Base-by-base conservation (phyloP, 345 rosid genomes). In the Erodium maritimum region DNA sequence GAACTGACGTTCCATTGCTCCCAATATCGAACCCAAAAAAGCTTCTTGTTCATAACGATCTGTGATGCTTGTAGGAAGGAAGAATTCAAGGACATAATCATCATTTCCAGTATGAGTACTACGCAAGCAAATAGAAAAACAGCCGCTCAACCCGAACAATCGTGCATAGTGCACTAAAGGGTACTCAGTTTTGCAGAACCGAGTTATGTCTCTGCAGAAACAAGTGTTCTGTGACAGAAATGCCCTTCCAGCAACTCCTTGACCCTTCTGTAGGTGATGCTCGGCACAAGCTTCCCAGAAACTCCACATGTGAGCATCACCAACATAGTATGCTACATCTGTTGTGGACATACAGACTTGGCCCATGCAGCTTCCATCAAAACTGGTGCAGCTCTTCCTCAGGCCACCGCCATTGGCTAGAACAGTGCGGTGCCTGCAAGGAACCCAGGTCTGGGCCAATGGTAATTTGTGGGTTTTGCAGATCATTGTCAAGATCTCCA, bases 361-460 rank as follows among this genome's bases (percentile, higher is more conserved):
- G 21, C 90, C 96, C 74, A 81, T 80, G 71, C 98, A 91, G 71
- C 85, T 84, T 24, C 90, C 96, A 52, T 88, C 98, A 46, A 86
- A 80, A 71, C 98, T 86, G 20, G 83, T 77, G 65, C 96, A 91
- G 63, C 80, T 82, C 79, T 88, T 91, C 86, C 77, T 84, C 45
- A 85, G 67, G 71, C 95, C 98, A 59, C 98, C 98, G 24, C 90
- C 98, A 22, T 76, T 60, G 50, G 96, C 82, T 18, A 91, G 73
- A 69, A 84, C 87, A 57, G 80, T 84, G 8, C 95, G 87, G 65
- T 88, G 96, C 86, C 79, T 77, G 79, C 98, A 91, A 19, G 98
- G 93, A 46, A 91, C 82, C 98, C 98, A 91, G 33, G 98, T 91
- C 81, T 91, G 98, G 68, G 98, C 98, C 81, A 91, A 62, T 59